A percentile compares a stretch with the other conserved stretches of the same genome.
Evolutionary conservation across 2,329 filamentous ascomycete species (phyloP).

Genomic region (Cercospora sojina): DNA sequence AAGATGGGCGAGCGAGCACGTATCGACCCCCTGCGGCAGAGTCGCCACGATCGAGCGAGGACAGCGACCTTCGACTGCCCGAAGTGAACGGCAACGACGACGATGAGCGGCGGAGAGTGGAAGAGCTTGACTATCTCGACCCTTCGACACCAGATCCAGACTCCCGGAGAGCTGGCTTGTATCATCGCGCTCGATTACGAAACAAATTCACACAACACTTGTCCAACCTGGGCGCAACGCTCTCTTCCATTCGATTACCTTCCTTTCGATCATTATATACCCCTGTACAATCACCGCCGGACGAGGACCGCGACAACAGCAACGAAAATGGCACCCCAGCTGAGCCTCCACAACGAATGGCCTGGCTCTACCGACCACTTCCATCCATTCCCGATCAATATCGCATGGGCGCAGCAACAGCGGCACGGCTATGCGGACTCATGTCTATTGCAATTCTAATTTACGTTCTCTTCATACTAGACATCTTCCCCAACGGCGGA

Average conservation of each 20-base stretch:
- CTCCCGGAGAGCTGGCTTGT: constrained; percentile 32
- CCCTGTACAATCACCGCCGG: constrained; percentile 24
- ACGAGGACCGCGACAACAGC: constrained; percentile 6
- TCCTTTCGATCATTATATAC: constrained; percentile 48
- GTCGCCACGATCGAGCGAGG: constrained; percentile 66
- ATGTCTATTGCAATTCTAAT: constrained; percentile 73
- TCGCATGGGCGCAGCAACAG: constrained; percentile 60
- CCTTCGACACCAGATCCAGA: constrained; percentile 30
- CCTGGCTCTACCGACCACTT: constrained; percentile 29
- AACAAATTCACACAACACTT: constrained; percentile 58
- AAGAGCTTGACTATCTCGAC: constrained; percentile 85
- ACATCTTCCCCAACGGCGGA: constrained; percentile 71
- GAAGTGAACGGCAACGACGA: constrained; percentile 55
- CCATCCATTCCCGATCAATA: constrained; percentile 50
- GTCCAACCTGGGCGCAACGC: constrained; percentile 55
- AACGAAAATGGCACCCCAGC: constrained; percentile 17
- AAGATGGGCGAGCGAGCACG: constrained; percentile 41
- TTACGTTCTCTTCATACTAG: constrained; percentile 82
- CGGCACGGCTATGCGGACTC: constrained; percentile 72
- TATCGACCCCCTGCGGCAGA: constrained; percentile 83
- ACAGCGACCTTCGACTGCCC: constrained; percentile 51
- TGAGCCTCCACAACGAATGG: constrained; percentile 17
- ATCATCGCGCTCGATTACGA: constrained; percentile 44
- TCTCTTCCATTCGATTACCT: constrained; percentile 57
- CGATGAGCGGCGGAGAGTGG: constrained; percentile 69